These are phyloP conservation scores for Blastomyces parvus DNA, from an alignment of 2,329 filamentous ascomycete genomes.

Conservation along the genomic window DNA sequence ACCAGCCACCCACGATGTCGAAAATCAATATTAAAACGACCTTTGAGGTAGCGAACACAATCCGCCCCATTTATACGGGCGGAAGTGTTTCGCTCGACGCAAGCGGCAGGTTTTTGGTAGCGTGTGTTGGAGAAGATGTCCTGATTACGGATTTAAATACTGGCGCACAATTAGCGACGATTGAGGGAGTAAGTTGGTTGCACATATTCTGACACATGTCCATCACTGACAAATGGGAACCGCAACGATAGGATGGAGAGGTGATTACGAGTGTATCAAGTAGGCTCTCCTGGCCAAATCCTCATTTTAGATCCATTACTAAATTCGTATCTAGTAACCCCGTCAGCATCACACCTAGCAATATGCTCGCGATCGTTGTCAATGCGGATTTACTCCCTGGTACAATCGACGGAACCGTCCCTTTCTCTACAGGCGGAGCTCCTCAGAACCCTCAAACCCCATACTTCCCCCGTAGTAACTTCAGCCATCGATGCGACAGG, in stretches of 20 bases:
- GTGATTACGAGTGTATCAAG: constrained; percentile 38
- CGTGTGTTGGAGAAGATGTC: constrained; percentile 84
- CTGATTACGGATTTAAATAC: constrained; percentile 76
- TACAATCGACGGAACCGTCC: constrained; percentile 46
- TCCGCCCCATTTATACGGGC: constrained; percentile 90
- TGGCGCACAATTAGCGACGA: constrained; percentile 68
- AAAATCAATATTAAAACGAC: constrained; percentile 65
- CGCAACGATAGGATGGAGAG: constrained; percentile 51
- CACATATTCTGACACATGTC: constrained; percentile 14
- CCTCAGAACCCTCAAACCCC: constrained; percentile 74
- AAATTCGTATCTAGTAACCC: constrained; percentile 55
- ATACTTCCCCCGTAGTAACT: constrained; percentile 80
- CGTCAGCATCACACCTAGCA: constrained; percentile 76
- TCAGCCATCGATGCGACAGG: constrained; percentile 76
- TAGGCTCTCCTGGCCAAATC: constrained; percentile 19
- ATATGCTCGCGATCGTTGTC: constrained; percentile 91
- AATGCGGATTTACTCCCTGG: constrained; percentile 80
- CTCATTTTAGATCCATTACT: constrained; percentile 2
- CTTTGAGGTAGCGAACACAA: constrained; percentile 71
- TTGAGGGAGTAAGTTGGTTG: constrained; percentile 66
- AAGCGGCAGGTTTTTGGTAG: constrained; percentile 71
- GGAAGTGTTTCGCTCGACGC: constrained; percentile 77
- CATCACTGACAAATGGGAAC: neutral
- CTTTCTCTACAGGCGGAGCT: constrained; percentile 56
- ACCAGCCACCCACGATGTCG: constrained; percentile 29